Percentiles rank a stretch among this genome's conserved stretches.
phyloP scores from a whole-genome alignment of 2,329 filamentous ascomycete species.

The Neopestalotiopsis rosae region DNA sequence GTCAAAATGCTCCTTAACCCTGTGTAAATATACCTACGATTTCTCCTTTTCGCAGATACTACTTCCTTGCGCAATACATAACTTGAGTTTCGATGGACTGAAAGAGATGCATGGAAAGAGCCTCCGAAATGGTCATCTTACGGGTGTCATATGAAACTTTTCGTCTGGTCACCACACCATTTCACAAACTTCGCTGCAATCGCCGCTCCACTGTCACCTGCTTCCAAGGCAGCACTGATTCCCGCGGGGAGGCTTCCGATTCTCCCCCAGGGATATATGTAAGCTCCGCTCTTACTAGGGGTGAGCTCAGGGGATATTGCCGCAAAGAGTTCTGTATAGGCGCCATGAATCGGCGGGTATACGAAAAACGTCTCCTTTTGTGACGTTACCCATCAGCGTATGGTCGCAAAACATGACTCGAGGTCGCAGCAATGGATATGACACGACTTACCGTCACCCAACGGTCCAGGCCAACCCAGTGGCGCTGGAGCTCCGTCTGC shows the following conservation, averaged over 20 bases:
- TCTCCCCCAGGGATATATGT: neutral
- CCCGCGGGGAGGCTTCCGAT: neutral
- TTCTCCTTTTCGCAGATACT: no score
- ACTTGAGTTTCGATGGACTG: no score
- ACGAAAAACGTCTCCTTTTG: neutral
- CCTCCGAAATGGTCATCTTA: no score
- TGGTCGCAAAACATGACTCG: neutral
- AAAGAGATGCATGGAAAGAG: no score
- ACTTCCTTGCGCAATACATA: no score
- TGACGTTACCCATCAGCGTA: neutral
- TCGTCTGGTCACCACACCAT: neutral
- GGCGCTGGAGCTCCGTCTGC: slow-evolving; percentile 9
- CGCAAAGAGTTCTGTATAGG: neutral
- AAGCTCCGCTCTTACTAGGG: neutral
- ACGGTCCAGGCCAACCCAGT: neutral
- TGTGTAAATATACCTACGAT: no score
- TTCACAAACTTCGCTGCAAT: neutral
- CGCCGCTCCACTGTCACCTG: neutral
- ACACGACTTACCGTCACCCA: slow-evolving; percentile 7
- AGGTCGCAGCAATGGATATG: no score
- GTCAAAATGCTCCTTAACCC: no score
- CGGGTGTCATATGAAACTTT: neutral
- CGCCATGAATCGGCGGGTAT: neutral
- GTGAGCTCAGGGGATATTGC: neutral
- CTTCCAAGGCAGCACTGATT: neutral